phyloP scores from a whole-genome alignment of 768 basidiomycete genomes.

The Tylopilus sp. region DNA sequence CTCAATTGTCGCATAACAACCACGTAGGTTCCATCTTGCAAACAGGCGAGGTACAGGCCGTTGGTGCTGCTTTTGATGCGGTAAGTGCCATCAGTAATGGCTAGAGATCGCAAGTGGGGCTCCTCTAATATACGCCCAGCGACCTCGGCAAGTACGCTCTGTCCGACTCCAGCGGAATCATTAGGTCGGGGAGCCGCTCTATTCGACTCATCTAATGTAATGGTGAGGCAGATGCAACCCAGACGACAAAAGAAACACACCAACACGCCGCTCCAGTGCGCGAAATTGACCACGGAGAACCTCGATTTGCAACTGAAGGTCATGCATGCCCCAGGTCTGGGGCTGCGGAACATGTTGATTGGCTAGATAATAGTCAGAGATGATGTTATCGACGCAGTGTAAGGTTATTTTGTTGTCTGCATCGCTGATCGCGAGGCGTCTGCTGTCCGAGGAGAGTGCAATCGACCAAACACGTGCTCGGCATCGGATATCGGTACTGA shows the following conservation, averaged over 20 bases:
- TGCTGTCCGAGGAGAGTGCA: slow-evolving; percentile 6
- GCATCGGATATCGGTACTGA: slow-evolving; percentile 1
- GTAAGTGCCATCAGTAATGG: background rate
- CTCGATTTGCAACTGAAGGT: background rate
- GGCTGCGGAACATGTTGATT: background rate
- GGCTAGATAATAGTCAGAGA: slow-evolving; percentile 1
- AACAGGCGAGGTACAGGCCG: background rate
- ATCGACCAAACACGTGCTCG: background rate
- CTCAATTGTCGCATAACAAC: background rate
- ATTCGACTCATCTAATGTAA: background rate
- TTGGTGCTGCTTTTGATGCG: background rate
- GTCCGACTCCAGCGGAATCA: background rate
- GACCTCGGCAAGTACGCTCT: no score
- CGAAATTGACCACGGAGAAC: background rate
- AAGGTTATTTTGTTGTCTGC: background rate
- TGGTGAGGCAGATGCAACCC: background rate
- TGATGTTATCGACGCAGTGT: background rate
- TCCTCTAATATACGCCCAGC: background rate
- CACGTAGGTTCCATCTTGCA: background rate
- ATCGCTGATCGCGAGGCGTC: background rate
- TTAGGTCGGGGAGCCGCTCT: background rate
- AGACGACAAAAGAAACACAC: background rate
- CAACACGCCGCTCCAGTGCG: background rate
- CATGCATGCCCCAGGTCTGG: background rate
- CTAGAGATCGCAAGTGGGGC: background rate